Evolutionary conservation across 225 moss, liverwort and hornwort genomes (phyloP).

Genomic region (Physcomitrium patens): DNA sequence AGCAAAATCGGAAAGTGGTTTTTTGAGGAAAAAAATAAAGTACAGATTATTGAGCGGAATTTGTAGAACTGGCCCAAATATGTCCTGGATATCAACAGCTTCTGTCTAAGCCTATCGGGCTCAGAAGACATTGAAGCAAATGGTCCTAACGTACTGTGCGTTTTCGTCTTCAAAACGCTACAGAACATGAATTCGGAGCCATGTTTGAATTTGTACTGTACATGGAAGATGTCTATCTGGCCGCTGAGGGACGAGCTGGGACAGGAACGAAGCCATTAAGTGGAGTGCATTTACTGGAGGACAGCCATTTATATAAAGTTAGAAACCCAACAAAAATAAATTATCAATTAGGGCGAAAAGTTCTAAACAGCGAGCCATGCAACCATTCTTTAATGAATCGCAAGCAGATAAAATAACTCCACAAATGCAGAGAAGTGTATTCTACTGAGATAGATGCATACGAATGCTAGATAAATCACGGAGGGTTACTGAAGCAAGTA

Average conservation of each 20-base stretch:
- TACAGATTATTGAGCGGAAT: slow-evolving; percentile 25
- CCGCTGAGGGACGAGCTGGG: slow-evolving; percentile 50
- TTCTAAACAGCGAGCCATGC: neutral
- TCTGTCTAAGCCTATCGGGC: slow-evolving; percentile 32
- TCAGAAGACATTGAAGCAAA: slow-evolving; percentile 46
- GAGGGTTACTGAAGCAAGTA: neutral
- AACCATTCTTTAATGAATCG: neutral
- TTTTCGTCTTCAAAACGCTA: slow-evolving; percentile 10
- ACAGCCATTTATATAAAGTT: slow-evolving; percentile 5
- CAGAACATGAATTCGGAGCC: neutral
- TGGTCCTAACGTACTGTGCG: neutral
- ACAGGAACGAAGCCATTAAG: slow-evolving; percentile 42
- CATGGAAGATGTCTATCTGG: slow-evolving; percentile 45
- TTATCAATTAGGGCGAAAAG: neutral
- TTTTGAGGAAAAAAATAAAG: neutral
- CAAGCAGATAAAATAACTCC: neutral
- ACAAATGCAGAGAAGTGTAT: too few relatives aligned
- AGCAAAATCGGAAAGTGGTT: neutral
- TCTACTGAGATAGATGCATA: too few relatives aligned
- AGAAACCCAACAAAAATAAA: slow-evolving; percentile 20
- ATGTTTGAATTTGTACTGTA: slow-evolving; percentile 31
- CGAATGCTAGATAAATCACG: neutral
- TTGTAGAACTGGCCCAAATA: slow-evolving; percentile 34
- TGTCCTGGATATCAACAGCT: slow-evolving; percentile 34
- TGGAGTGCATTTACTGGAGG: slow-evolving; percentile 31